Evolutionary conservation across 2,329 filamentous ascomycete species (phyloP).

Genomic region (Raffaelea albimanens): DNA sequence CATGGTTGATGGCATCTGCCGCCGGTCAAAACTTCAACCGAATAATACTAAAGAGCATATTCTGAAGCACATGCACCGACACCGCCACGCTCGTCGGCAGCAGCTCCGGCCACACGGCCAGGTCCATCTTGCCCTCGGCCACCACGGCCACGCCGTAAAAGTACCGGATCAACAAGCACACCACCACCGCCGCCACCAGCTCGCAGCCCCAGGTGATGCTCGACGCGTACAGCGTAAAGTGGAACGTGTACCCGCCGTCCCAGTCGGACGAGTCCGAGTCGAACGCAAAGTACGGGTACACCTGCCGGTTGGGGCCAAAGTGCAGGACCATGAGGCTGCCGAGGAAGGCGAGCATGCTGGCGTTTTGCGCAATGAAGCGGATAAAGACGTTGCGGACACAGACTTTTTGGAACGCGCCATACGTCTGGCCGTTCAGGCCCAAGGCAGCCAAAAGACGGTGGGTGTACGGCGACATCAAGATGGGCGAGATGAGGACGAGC

Average conservation of each 20-base stretch:
- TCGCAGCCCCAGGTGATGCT: slow-evolving; percentile 59
- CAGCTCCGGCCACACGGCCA: slow-evolving; percentile 58
- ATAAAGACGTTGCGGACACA: slow-evolving; percentile 59
- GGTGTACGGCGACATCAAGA: slow-evolving; percentile 52
- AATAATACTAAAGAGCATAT: slow-evolving; percentile 63
- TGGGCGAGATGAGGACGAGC: slow-evolving; percentile 53
- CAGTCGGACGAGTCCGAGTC: slow-evolving; percentile 28
- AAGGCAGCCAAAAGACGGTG: slow-evolving; percentile 46
- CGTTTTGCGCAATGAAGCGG: slow-evolving; percentile 57
- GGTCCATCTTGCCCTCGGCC: slow-evolving; percentile 53
- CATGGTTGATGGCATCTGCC: too few species aligned
- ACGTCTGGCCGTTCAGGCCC: slow-evolving; percentile 48
- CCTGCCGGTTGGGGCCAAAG: slow-evolving; percentile 56
- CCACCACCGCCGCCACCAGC: slow-evolving; percentile 50
- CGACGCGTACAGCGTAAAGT: slow-evolving; percentile 54
- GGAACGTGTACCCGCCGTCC: slow-evolving; percentile 47
- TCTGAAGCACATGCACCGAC: slow-evolving; percentile 59
- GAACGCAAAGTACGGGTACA: slow-evolving; percentile 63
- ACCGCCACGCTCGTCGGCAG: slow-evolving; percentile 57
- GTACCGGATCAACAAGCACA: slow-evolving; percentile 46
- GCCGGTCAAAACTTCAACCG: slow-evolving; percentile 45
- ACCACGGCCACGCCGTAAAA: slow-evolving; percentile 55
- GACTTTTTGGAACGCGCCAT: slow-evolving; percentile 55
- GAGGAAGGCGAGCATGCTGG: slow-evolving; percentile 58
- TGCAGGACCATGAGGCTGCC: slow-evolving; percentile 57